A percentile compares a stretch with the other conserved stretches of the same genome.
phyloP scores from a whole-genome alignment of 140 eudicot genomes.

The Erigeron philadelphicus region DNA sequence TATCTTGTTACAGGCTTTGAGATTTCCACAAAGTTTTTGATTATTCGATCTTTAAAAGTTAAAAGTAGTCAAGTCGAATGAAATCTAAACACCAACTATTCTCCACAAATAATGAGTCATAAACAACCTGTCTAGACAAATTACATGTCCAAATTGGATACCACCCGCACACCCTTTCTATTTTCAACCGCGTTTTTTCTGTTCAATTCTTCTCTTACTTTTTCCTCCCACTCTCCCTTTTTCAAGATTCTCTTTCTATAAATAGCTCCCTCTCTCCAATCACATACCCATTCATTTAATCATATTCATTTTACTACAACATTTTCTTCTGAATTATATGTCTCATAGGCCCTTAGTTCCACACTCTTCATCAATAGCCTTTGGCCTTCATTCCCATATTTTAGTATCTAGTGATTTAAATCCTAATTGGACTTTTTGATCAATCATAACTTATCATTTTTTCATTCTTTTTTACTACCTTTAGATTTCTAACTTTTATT shows the following conservation, averaged over 20 bases:
- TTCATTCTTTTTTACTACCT: neutral
- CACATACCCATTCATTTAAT: neutral
- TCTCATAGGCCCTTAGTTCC: slow-evolving; percentile 67
- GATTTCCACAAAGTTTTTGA: too few relatives aligned
- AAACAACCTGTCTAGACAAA: slow-evolving; percentile 10
- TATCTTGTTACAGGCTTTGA: too few relatives aligned
- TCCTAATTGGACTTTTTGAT: slow-evolving; percentile 41
- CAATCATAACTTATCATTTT: neutral
- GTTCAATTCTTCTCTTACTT: neutral
- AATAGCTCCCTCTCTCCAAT: neutral
- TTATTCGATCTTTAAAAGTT: neutral
- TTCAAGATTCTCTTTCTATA: slow-evolving; percentile 1
- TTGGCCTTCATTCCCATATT: slow-evolving; percentile 63
- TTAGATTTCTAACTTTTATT: neutral
- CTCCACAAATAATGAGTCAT: neutral
- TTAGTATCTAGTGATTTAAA: slow-evolving; percentile 52
- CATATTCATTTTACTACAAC: neutral
- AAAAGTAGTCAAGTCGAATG: neutral
- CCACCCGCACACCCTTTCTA: neutral
- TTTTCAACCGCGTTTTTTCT: neutral
- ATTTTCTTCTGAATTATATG: slow-evolving; percentile 28
- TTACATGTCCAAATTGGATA: neutral
- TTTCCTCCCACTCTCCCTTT: slow-evolving; percentile 15
- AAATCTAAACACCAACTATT: neutral
- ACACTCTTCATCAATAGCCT: slow-evolving; percentile 63